A percentile compares a stretch with the other conserved stretches of the same genome.
Evolutionary conservation across 768 basidiomycete genomes (phyloP).

Genomic region (Hericium erinaceus): DNA sequence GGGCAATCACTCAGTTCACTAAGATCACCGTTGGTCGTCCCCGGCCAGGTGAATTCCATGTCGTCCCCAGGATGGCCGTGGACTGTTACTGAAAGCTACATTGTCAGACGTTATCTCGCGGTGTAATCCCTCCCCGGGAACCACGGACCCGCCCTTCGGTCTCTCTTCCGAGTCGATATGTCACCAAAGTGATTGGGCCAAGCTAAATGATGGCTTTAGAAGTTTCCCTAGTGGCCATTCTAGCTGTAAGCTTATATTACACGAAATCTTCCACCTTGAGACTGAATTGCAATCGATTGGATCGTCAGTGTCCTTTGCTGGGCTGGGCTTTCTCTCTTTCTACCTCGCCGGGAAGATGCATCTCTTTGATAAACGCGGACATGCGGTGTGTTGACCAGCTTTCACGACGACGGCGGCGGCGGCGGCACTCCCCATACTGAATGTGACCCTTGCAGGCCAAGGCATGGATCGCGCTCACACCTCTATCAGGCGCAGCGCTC

Average conservation of each 20-base stretch:
- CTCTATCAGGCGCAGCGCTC: slow-evolving; percentile 67
- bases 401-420: no score
- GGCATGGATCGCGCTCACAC: slow-evolving; percentile 75
- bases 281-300: neutral
- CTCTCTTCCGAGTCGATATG: slow-evolving; percentile 73
- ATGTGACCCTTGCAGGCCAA: slow-evolving; percentile 30
- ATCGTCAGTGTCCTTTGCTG: slow-evolving; percentile 77
- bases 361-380: slow-evolving; percentile 74
- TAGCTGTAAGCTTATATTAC: slow-evolving; percentile 44
- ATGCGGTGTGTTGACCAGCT: slow-evolving; percentile 37
- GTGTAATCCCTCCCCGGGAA: slow-evolving; percentile 59
- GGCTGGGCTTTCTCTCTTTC: slow-evolving; percentile 79
- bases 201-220: slow-evolving; percentile 77
- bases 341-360: slow-evolving; percentile 92
- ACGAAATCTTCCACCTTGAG: neutral
- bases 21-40: slow-evolving; percentile 89
- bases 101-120: slow-evolving; percentile 51
- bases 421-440: neutral
- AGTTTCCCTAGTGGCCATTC: slow-evolving; percentile 93
- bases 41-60: slow-evolving; percentile 53
- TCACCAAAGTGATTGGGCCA: slow-evolving; percentile 49
- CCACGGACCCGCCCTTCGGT: slow-evolving; percentile 61
- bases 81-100: neutral
- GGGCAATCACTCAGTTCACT: slow-evolving; percentile 71
- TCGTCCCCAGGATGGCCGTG: no score